phyloP scores from a whole-genome alignment of 192 early-diverging fungal species.

The Lobosporangium transversale region DNA sequence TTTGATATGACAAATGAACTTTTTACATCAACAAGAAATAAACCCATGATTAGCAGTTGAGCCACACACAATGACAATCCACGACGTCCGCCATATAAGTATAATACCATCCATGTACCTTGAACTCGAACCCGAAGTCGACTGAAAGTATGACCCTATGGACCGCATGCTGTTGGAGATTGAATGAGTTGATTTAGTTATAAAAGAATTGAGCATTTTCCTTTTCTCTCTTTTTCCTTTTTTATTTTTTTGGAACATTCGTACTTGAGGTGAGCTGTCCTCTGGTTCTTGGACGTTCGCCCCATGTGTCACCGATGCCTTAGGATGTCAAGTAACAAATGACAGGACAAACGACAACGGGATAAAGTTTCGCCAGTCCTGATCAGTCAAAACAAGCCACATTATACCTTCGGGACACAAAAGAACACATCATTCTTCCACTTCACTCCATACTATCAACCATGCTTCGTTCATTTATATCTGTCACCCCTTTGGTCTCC shows the following conservation, averaged over 20 bases:
- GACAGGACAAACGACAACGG: background rate
- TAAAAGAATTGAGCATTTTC: background rate
- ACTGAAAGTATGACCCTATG: slow-evolving; percentile 22
- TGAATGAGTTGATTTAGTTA: background rate
- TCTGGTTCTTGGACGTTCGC: slow-evolving; percentile 13
- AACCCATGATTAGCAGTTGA: no score
- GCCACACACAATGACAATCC: no score
- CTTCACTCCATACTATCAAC: background rate
- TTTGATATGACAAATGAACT: slow-evolving; percentile 2
- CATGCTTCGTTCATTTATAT: slow-evolving; percentile 17
- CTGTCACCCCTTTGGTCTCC: background rate
- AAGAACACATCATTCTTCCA: background rate
- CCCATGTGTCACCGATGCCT: slow-evolving; percentile 9
- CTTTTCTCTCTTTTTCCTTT: background rate
- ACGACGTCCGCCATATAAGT: no score
- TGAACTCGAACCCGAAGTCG: background rate
- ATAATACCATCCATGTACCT: no score
- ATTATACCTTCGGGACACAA: no score
- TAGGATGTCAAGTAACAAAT: background rate
- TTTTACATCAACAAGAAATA: background rate
- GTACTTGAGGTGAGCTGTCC: slow-evolving; percentile 7
- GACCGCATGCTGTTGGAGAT: slow-evolving; percentile 10
- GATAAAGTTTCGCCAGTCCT: no score
- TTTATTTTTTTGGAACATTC: background rate
- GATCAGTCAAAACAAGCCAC: no score